These are phyloP conservation scores for Collybiopsis confluens DNA, from an alignment of 768 basidiomycete species.

Conservation along the genomic window DNA sequence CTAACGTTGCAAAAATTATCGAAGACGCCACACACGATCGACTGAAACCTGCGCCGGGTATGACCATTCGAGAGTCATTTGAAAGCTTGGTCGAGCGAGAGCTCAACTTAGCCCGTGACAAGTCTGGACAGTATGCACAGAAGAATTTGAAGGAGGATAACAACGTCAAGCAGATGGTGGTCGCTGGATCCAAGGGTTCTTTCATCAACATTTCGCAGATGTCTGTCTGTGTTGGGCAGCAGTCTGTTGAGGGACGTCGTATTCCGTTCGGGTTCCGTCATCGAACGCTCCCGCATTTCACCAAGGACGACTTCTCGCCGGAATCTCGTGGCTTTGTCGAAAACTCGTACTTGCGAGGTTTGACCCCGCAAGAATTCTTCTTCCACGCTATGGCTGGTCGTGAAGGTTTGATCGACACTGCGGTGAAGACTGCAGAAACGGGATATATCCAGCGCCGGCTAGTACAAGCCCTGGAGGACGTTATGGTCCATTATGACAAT, in stretches of 20 bases:
- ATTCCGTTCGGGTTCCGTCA: constrained; percentile 98
- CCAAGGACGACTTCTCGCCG: constrained; percentile 97
- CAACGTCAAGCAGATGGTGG: constrained; percentile 99
- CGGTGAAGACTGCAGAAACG: constrained; percentile 99
- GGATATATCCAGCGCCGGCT: constrained; percentile 98
- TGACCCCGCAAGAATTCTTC: constrained; percentile 98
- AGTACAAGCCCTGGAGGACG: constrained; percentile 96
- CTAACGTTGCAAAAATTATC: constrained; percentile 73
- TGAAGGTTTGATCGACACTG: constrained; percentile 98
- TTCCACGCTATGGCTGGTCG: constrained; percentile 99
- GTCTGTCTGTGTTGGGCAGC: constrained; percentile 99
- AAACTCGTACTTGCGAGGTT: constrained; percentile 93
- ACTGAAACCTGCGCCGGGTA: constrained; percentile 88
- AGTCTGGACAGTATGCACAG: constrained; percentile 94
- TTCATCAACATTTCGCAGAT: constrained; percentile 99
- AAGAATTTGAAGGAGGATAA: constrained; percentile 97
- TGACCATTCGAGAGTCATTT: constrained; percentile 99
- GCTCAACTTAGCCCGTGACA: constrained; percentile 92
- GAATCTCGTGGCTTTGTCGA: constrained; percentile 98
- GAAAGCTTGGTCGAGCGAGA: constrained; percentile 88
- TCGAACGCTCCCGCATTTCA: constrained; percentile 94
- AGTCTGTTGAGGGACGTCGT: constrained; percentile 95
- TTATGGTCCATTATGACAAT: constrained; percentile 96
- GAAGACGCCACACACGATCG: constrained; percentile 80
- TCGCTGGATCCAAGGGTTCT: constrained; percentile 96